Conservation (phyloP, 2,329 filamentous ascomycete species). For the Trichocomaceae sp. region DNA sequence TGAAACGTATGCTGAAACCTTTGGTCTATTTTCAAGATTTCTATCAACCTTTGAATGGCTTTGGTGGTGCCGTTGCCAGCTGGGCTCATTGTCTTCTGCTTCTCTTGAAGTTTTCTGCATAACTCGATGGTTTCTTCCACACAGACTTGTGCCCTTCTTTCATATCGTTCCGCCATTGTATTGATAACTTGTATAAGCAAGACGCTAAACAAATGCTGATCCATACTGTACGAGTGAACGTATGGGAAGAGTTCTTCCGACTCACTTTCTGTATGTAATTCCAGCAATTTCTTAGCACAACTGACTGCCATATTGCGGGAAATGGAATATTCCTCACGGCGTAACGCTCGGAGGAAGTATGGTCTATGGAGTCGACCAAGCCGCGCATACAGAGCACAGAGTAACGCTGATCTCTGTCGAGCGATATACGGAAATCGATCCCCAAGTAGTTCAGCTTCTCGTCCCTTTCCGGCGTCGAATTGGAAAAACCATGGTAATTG, state of each 20-base stretch:
- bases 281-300: neutral
- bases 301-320: neutral
- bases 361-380: neutral
- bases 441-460: neutral
- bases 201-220: neutral
- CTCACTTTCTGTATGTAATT: neutral
- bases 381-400: neutral
- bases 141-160: neutral
- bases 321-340: neutral
- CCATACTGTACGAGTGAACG: neutral
- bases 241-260: neutral
- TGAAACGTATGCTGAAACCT: neutral
- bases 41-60: neutral
- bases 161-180: neutral
- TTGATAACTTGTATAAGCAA: constrained; percentile 1
- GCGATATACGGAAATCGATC: neutral
- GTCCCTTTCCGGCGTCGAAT: neutral
- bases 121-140: neutral
- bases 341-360: neutral
- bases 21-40: neutral
- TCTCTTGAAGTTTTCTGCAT: neutral
- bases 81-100: neutral
- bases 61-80: neutral
- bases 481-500: neutral
- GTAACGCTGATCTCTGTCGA: neutral